Percentiles rank a stretch among this genome's conserved stretches.
These are phyloP conservation scores for Backusella psychrophila DNA, from an alignment of 192 early-diverging fungal genomes.

Conservation along the genomic window DNA sequence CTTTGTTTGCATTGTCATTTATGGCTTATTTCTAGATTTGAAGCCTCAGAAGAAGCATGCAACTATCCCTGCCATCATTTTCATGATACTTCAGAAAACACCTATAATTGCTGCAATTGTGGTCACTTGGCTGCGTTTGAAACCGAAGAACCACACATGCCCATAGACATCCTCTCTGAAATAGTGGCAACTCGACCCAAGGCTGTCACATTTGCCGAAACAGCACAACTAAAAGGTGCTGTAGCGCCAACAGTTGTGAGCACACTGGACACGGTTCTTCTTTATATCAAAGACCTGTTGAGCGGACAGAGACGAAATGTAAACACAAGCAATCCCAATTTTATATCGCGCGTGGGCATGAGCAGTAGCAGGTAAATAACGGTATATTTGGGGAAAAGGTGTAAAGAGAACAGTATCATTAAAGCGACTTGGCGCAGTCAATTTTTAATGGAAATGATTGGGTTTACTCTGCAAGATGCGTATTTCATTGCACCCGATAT, in stretches of 20 bases:
- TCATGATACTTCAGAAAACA: conserved; percentile 4
- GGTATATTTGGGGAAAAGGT: neutral
- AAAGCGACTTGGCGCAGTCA: neutral
- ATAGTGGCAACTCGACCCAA: conserved; percentile 15
- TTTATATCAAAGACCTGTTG: conserved; percentile 28
- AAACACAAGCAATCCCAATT: conserved; percentile 31
- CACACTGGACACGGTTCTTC: conserved; percentile 8
- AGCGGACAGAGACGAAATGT: conserved; percentile 28
- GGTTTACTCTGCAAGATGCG: conserved; percentile 24
- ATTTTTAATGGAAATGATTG: neutral
- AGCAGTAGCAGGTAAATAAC: conserved; percentile 35
- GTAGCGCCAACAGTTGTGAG: conserved; percentile 18
- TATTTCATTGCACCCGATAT: conserved; percentile 12
- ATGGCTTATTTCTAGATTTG: neutral
- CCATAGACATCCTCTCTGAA: conserved; percentile 5
- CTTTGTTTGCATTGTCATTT: conserved; percentile 8
- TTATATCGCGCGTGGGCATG: conserved; percentile 31
- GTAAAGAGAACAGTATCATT: too few relatives aligned
- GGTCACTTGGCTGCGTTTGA: neutral
- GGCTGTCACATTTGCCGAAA: conserved; percentile 11
- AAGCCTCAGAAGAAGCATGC: neutral
- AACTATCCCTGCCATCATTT: conserved; percentile 26
- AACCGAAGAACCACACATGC: conserved; percentile 1
- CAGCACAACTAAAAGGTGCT: neutral
- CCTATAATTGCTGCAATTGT: conserved; percentile 28